Evolutionary conservation across 306 rosid genomes (phyloP), one percentile per base, ranked within the genome.

Genomic region (Senna siamea): DNA sequence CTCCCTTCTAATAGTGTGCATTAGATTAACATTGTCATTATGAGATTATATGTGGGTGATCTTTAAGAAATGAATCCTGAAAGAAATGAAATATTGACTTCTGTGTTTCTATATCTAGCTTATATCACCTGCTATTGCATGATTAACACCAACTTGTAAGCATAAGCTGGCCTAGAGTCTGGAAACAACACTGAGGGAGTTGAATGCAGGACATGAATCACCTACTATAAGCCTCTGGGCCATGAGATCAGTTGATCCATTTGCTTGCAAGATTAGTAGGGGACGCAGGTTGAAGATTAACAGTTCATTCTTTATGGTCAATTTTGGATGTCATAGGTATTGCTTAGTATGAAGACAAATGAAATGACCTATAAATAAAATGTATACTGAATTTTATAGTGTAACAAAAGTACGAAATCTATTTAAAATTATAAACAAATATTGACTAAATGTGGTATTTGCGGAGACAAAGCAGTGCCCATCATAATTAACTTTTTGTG

Each of bases 51-150:
- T 9, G 6, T 38, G 13, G 23, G n/a, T 26, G 8, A 57, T 57
- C 66, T 44, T 71, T 57, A 18, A 14, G 67, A 64, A 59, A 43
- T 56, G 65, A 40, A n/a, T 52, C 46, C 5, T n/a, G n/a, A n/a
- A n/a, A n/a, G n/a, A n/a, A n/a, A n/a, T 51, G n/a, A 62, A 37
- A 50, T 32, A 32, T 32, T 32, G 17, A 35, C 20, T 12, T 11
- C 30, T 46, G 12, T 50, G 43, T 74, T 37, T 51, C 14, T n/a
- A n/a, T n/a, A n/a, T n/a, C n/a, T n/a, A n/a, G n/a, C n/a, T n/a
- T 44, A 26, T 54, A 41, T 75, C 43, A 1, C 73, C 8, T 61
- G 30, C 58, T 74, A 2, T 19, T 62, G n/a, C 22, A 59, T 30
- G 67, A 30, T 47, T 59, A 47, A 47, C 15, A 19, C 51, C 60